A percentile compares a stretch with the other conserved stretches of the same genome.
phyloP scores from a whole-genome alignment of 2,329 filamentous ascomycete genomes.

The Pseudopyricularia cyperi region DNA sequence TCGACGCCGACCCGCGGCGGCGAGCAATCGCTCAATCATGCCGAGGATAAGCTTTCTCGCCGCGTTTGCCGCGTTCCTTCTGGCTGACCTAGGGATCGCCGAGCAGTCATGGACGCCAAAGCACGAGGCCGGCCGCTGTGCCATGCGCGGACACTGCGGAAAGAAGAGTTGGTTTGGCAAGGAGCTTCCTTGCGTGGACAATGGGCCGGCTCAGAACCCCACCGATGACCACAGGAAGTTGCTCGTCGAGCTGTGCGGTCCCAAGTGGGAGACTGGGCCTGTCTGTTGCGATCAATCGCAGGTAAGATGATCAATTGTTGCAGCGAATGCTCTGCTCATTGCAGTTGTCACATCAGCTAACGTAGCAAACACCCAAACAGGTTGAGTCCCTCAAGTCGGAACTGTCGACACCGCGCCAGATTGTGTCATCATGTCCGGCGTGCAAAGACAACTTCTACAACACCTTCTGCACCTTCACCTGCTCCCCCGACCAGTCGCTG shows the following conservation, averaged over 20 bases:
- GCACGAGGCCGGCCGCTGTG: constrained; percentile 80
- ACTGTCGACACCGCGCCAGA: constrained; percentile 71
- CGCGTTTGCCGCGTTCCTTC: constrained; percentile 17
- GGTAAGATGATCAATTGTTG: constrained; percentile 26
- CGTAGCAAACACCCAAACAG: constrained; percentile 24
- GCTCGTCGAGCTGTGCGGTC: constrained; percentile 74
- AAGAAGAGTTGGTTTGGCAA: constrained; percentile 83
- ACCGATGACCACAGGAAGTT: constrained; percentile 59
- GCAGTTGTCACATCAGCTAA: background rate
- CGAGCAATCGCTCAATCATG: constrained; percentile 14
- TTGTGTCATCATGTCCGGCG: constrained; percentile 88
- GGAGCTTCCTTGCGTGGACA: constrained; percentile 85
- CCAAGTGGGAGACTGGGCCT: constrained; percentile 70
- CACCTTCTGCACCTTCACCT: constrained; percentile 95
- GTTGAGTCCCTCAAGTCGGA: constrained; percentile 71
- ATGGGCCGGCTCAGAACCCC: constrained; percentile 66
- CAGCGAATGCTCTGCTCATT: too few species aligned
- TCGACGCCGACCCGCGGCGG: background rate
- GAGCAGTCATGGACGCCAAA: constrained; percentile 32
- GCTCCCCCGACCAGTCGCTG: constrained; percentile 88
- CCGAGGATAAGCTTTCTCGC: constrained; percentile 22
- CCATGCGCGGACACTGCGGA: constrained; percentile 83
- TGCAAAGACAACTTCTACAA: constrained; percentile 99
- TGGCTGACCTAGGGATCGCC: constrained; percentile 15
- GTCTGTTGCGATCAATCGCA: constrained; percentile 80